These are phyloP conservation scores for Kentomonas sorsogonicus DNA, from an alignment of 208 protist genomes.

Conservation along the genomic window DNA sequence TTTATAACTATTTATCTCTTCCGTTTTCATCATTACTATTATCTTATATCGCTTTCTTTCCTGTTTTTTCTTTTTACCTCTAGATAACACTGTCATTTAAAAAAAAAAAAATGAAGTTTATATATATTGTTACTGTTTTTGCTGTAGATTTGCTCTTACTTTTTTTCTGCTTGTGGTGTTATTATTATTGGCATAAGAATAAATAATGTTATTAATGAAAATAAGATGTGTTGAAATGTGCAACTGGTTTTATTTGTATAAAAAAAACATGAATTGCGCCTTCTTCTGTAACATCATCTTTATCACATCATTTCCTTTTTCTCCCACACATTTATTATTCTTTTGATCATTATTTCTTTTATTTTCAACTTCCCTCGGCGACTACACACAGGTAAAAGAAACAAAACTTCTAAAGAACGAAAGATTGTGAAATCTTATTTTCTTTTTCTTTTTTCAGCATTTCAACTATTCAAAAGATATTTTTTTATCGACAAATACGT, in stretches of 20 bases:
- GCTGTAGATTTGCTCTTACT: constrained; percentile 4
- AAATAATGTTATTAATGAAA: background rate
- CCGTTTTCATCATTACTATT: constrained; percentile 7
- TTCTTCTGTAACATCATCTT: too few species aligned
- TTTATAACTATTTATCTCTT: constrained; percentile 8
- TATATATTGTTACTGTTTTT: constrained; percentile 6
- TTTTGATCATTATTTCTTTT: too few species aligned
- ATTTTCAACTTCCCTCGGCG: too few species aligned
- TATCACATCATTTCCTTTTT: too few species aligned
- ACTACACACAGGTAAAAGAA: too few species aligned
- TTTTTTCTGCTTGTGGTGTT: background rate
- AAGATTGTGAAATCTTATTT: background rate
- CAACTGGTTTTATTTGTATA: background rate
- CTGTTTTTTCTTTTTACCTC: constrained; percentile 7
- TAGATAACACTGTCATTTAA: background rate
- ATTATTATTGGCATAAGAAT: background rate
- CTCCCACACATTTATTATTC: too few species aligned
- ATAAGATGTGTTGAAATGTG: constrained; percentile 6
- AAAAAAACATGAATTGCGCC: constrained; percentile 2
- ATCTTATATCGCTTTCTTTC: constrained; percentile 1
- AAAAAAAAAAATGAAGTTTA: background rate
- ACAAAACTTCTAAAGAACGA: too few species aligned
- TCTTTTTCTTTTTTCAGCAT: constrained; percentile 9
- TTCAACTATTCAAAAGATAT: background rate
- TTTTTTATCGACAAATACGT: constrained; percentile 7